These are phyloP conservation scores for Nicotiana attenuata DNA, from an alignment of 257 asterid species.

Conservation along the genomic window DNA sequence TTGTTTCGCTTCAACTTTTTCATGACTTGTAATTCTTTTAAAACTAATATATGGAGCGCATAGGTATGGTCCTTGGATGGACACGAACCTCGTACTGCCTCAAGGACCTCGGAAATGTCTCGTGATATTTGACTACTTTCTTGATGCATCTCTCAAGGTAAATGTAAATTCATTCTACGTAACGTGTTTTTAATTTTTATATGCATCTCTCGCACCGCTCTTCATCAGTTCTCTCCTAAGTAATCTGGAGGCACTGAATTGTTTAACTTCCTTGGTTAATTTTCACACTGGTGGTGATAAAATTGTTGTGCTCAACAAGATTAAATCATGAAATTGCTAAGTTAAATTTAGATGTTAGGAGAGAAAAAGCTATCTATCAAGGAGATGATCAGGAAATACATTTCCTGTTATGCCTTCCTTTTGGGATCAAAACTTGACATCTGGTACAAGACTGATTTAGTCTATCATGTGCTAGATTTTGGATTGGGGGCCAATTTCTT, in stretches of 20 bases:
- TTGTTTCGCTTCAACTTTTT: not conserved
- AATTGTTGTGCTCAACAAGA: not conserved
- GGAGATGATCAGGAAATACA: not conserved
- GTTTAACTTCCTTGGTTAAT: not conserved
- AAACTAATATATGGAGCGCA: not conserved
- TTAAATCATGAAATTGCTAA: not conserved
- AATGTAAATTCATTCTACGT: not conserved
- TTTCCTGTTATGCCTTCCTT: not conserved
- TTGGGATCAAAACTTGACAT: not conserved
- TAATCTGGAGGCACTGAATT: not conserved
- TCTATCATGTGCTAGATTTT: not conserved
- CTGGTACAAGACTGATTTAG: not conserved
- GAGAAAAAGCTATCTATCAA: not conserved
- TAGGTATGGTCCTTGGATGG: slow-evolving; percentile 99
- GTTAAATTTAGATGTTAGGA: not conserved
- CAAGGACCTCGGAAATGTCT: slow-evolving; percentile 71
- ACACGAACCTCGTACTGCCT: slow-evolving; percentile 78
- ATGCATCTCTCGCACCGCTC: not conserved
- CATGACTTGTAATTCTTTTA: not conserved
- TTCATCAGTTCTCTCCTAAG: not conserved
- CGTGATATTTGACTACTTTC: slow-evolving; percentile 82
- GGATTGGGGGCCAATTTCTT: not conserved
- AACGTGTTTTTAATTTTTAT: not conserved
- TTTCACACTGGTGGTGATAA: not conserved
- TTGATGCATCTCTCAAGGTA: slow-evolving; percentile 68